A percentile compares a stretch with the other conserved stretches of the same genome.
Conservation (phyloP, 2,329 filamentous ascomycete genomes). For the Aureobasidium pullulans region DNA sequence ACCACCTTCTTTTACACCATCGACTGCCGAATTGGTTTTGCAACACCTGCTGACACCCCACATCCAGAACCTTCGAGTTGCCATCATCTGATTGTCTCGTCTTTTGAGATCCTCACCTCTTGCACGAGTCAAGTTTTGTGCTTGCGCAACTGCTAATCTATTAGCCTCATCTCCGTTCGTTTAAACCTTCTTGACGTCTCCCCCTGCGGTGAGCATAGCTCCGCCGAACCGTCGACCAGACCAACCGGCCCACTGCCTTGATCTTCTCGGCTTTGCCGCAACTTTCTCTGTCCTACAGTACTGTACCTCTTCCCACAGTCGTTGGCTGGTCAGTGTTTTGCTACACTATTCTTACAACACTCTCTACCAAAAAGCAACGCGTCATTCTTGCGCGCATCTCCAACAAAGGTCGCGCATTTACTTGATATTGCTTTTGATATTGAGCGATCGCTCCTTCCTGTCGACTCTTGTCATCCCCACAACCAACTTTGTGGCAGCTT, state of each 20-base stretch:
- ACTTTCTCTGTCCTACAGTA: constrained; percentile 13
- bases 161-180: constrained; percentile 17
- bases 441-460: constrained; percentile 8
- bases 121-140: constrained; percentile 17
- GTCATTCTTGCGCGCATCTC: background rate
- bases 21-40: constrained; percentile 8
- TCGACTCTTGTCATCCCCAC: constrained; percentile 9
- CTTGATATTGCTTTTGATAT: constrained; percentile 12
- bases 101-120: constrained; percentile 13
- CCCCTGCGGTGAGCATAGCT: constrained; percentile 13
- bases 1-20: constrained; percentile 4
- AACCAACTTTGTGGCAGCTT: constrained; percentile 1
- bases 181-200: constrained; percentile 13
- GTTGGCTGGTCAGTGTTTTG: constrained; percentile 12
- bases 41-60: constrained; percentile 12
- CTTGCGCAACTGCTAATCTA: constrained; percentile 19
- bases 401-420: background rate
- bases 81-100: constrained; percentile 13
- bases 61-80: constrained; percentile 1
- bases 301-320: background rate
- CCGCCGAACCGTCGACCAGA: constrained; percentile 12
- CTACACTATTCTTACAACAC: constrained; percentile 4
- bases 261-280: constrained; percentile 14
- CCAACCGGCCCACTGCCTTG: constrained; percentile 8
- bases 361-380: background rate